Base-by-base conservation (phyloP, 768 basidiomycete species). In the Lentinus tigrinus region DNA sequence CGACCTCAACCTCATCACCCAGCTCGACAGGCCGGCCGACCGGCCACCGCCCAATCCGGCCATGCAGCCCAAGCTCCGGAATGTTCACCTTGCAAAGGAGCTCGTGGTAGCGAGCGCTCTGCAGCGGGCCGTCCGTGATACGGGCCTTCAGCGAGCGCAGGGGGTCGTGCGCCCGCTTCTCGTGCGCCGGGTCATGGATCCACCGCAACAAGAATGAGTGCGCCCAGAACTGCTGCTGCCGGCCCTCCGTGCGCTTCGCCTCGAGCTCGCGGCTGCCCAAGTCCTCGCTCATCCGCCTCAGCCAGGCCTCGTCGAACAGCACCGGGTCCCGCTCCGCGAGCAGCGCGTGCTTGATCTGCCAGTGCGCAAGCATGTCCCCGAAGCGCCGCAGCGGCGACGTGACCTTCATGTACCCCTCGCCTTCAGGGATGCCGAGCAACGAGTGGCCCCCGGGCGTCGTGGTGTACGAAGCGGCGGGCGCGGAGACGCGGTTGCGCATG, bases 351-450 rank as follows among this genome's bases (percentile, higher is more conserved):
- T 97, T 95, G 72, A 99, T 84, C 70, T 98, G 95, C 93, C 95
- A 99, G 73, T 98, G 97, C 10, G 77, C 74, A 13, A 95, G 70
- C 55, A 97, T 70, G 71, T 99, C 97, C 36, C 74, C 72, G 71
- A 85, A 97, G 43, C 97, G 85, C 40, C 97, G 82, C 43, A 99
- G 74, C 0, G 97, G 97, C 5, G 89, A 93, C 9, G 97, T 98
- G 9, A 82, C 85, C 21, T 91, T 83, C 17, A 80, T 73, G 69
- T 99, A 99, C 3, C 95, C 95, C 61, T 89, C 88, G 40, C 83
- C 82, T 2, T 82, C 80, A 3, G 77, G 76, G n/a, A 92, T 69
- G 0, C 89, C 93, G 65, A 98, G 71, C 5, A 71, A 68, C 77
- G 77, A 85, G 68, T 98, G 95, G 47, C 73, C 79, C 16, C 73